phyloP scores from a whole-genome alignment of 345 rosid species.

The Dovyalis caffra region DNA sequence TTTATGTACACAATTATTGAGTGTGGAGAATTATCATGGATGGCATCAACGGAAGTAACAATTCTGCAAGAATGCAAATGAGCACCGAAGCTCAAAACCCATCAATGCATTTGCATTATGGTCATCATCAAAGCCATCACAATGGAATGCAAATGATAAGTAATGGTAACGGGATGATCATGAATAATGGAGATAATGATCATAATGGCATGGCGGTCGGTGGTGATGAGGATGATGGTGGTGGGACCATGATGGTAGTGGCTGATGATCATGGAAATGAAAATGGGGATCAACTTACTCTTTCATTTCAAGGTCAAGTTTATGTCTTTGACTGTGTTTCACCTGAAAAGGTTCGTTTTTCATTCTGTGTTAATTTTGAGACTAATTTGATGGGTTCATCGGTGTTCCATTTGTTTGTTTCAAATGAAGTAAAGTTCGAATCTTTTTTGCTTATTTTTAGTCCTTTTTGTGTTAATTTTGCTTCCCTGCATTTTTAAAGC shows the following conservation, averaged over 20 bases:
- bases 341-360: slow-evolving; percentile 12
- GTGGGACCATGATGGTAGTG: not conserved
- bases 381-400: too few relatives aligned
- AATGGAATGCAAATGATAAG: slow-evolving; percentile 43
- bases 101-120: slow-evolving; percentile 33
- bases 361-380: not conserved
- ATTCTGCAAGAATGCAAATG: slow-evolving; percentile 39
- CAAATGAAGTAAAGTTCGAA: too few relatives aligned
- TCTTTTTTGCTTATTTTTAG: too few relatives aligned
- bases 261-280: slow-evolving; percentile 10
- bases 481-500: too few relatives aligned
- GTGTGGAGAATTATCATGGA: slow-evolving; percentile 33
- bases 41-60: slow-evolving; percentile 34
- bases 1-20: not conserved
- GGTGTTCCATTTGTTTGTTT: too few relatives aligned
- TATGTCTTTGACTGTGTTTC: slow-evolving; percentile 21
- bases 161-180: slow-evolving; percentile 37
- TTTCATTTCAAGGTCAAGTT: slow-evolving; percentile 28
- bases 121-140: slow-evolving; percentile 25
- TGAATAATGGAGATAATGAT: slow-evolving; percentile 38
- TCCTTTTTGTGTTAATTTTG: too few relatives aligned
- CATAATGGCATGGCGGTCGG: slow-evolving; percentile 27
- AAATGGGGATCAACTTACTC: slow-evolving; percentile 19
- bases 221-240: slow-evolving; percentile 21
- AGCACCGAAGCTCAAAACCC: slow-evolving; percentile 38